Evolutionary conservation across 2,329 filamentous ascomycete genomes (phyloP), one percentile per base, ranked within the genome.

Genomic region (Penicillium sp.): DNA sequence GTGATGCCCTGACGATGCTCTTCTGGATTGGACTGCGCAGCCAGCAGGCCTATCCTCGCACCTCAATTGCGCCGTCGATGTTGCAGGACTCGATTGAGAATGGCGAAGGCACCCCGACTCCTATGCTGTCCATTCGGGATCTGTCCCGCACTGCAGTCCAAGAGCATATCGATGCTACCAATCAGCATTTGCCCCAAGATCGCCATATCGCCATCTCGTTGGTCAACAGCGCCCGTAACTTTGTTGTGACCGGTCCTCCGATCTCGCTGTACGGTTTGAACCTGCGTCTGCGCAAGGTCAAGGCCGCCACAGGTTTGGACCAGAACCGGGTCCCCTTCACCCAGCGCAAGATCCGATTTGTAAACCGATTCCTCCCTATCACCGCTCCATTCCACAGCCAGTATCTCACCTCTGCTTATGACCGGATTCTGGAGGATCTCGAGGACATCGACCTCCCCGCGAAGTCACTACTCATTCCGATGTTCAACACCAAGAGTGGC

Each of bases 21-120:
- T 98, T 98, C 75, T 98, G 92, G 92, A 95, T 98, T 52, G 92
- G 93, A 61, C 82, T 90, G 44, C 84, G 92, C 58, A 95, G 90
- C 65, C 92, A 98, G 66, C 92, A 98, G 67, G 89, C 89, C 2
- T 98, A 95, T 68, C 93, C 92, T 26, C 81, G 85, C 53, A 98
- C 92, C 3, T 96, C 92, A 22, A 76, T 98, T 56, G 87, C 89
- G 3, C 93, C 92, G 0, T 85, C 80, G 30, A 86, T 90, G 59
- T 76, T 98, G 37, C 86, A 90, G 61, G 92, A 98, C 67, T 95
- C 92, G 1, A 76, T 87, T 50, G 90, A 95, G 61, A 82, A 92
- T 62, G 90, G 92, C 35, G 92, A 98, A 69, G 93, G 93, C n/a
- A 77, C 76, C 4, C 92, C 93, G 1, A 96, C 92, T 1, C 93